Percentiles rank a stretch among this genome's conserved stretches.
phyloP scores from a whole-genome alignment of 1,284 basidiomycete genomes.

The Cutaneotrichosporon sp. region DNA sequence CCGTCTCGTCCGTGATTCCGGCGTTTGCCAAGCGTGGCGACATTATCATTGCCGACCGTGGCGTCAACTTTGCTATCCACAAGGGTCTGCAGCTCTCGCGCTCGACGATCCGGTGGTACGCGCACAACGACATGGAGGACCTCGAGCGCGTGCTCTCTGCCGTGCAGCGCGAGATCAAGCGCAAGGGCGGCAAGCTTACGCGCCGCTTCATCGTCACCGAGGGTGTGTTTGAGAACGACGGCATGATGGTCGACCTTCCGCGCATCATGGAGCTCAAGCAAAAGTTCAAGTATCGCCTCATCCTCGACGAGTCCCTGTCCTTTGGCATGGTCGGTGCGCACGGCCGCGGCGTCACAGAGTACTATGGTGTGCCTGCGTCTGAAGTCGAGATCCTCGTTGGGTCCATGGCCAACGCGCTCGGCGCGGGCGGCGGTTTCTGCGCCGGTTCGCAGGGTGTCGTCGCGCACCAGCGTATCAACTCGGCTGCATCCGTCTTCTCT shows the following conservation, averaged over 20 bases:
- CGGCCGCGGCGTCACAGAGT: slow-evolving; percentile 88
- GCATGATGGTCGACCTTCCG: slow-evolving; percentile 82
- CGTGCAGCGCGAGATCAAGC: slow-evolving; percentile 80
- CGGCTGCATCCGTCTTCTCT: slow-evolving; percentile 91
- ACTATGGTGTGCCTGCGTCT: slow-evolving; percentile 72
- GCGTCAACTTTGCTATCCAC: slow-evolving; percentile 91
- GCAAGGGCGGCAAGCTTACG: slow-evolving; percentile 73
- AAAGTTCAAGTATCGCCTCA: slow-evolving; percentile 92
- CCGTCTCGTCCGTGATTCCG: slow-evolving; percentile 89
- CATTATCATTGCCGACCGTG: slow-evolving; percentile 93
- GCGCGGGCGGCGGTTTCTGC: slow-evolving; percentile 88
- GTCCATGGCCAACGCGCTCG: slow-evolving; percentile 78
- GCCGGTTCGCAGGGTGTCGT: slow-evolving; percentile 79
- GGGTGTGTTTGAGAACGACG: slow-evolving; percentile 93
- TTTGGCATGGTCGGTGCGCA: slow-evolving; percentile 90
- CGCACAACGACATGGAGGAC: slow-evolving; percentile 89
- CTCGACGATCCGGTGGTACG: slow-evolving; percentile 88
- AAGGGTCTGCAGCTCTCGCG: slow-evolving; percentile 96
- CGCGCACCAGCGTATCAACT: slow-evolving; percentile 96
- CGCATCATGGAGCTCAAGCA: slow-evolving; percentile 80
- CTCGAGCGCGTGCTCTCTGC: slow-evolving; percentile 79
- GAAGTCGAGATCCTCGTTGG: slow-evolving; percentile 60
- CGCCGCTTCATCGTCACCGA: slow-evolving; percentile 95
- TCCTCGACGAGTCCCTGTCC: slow-evolving; percentile 90
- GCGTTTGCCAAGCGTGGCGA: slow-evolving; percentile 98